Evolutionary conservation across 257 asterid genomes (phyloP), one percentile per base, ranked within the genome.

Genomic region (Eustoma russellianum): DNA sequence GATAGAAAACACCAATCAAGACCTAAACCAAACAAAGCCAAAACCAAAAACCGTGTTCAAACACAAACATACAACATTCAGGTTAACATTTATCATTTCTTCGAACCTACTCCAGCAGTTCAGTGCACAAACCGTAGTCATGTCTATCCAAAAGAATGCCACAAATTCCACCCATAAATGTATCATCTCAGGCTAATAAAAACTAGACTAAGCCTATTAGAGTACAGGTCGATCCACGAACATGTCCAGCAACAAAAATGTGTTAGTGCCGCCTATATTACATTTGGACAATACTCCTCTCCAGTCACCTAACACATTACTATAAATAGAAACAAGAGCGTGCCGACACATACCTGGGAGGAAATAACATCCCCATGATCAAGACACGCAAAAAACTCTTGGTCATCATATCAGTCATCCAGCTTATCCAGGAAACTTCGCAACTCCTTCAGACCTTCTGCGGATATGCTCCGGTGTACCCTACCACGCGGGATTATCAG

Each of bases 371-470:
- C 35, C 60, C 35, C 14, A 59, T 55, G 51, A 34, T 19, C 33
- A 60, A 60, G 33, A 17, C 63, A 48, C 44, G 13, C 43, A 10
- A 51, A 66, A n/a, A n/a, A n/a, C 19, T 34, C 46, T 58, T 50
- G 64, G 43, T 52, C 71, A 50, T 33, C 68, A 61, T 69, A 79
- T 85, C 74, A 86, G 58, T 43, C 70, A 47, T 78, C 77, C 73
- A 87, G 68, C 62, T 62, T 50, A 69, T 87, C 90, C 83, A 91
- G 70, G 79, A 80, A 84, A 66, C 93, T 61, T 59, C 77, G 86
- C 81, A 91, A 60, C 79, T 84, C 95, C 75, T 79, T 84, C 75
- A 91, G 72, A 55, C 97, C 97, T 75, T 91, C 98, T 0, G 98
- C 95, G 13, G 95, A 85, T 19, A 92, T 64, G 78, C 97, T 91